phyloP scores from a whole-genome alignment of 1,284 basidiomycete species.

The Apiotrichum veenhuisii region DNA sequence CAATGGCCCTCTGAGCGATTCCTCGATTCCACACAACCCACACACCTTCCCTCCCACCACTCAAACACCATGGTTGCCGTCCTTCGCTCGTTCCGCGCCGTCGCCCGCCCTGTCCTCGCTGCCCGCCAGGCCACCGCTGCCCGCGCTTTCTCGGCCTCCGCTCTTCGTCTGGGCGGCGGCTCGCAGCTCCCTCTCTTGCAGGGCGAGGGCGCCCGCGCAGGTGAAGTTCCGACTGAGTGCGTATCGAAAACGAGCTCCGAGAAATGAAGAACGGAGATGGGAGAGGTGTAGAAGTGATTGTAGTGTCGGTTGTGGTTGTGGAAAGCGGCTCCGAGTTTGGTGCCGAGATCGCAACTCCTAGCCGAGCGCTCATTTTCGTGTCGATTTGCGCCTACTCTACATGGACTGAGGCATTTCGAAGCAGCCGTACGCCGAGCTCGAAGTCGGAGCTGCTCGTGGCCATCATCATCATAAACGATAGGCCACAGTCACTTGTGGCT shows the following conservation, averaged over 20 bases:
- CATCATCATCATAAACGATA: no score
- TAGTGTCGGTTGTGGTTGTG: no score
- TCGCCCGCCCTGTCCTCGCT: conserved; percentile 23
- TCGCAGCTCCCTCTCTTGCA: conserved; percentile 35
- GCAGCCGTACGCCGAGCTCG: background rate
- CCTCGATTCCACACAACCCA: conserved; percentile 6
- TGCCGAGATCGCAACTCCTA: no score
- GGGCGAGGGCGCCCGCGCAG: no score
- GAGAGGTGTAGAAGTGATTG: no score
- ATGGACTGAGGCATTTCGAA: background rate
- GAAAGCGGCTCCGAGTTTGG: no score
- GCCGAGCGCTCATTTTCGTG: no score
- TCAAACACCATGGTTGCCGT: conserved; percentile 33
- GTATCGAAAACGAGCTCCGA: conserved; percentile 13
- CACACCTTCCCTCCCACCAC: background rate
- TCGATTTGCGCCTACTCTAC: no score
- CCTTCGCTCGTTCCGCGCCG: conserved; percentile 37
- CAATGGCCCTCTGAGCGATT: conserved; percentile 3
- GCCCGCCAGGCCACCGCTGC: conserved; percentile 14
- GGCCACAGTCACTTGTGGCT: no score
- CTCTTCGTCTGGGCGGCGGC: conserved; percentile 31
- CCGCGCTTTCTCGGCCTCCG: conserved; percentile 43
- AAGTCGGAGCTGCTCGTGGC: background rate
- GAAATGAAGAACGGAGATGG: background rate
- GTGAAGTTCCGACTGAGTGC: conserved; percentile 49